These are phyloP conservation scores for Hippophae rhamnoides DNA, from an alignment of 306 rosid genomes.

Conservation along the genomic window DNA sequence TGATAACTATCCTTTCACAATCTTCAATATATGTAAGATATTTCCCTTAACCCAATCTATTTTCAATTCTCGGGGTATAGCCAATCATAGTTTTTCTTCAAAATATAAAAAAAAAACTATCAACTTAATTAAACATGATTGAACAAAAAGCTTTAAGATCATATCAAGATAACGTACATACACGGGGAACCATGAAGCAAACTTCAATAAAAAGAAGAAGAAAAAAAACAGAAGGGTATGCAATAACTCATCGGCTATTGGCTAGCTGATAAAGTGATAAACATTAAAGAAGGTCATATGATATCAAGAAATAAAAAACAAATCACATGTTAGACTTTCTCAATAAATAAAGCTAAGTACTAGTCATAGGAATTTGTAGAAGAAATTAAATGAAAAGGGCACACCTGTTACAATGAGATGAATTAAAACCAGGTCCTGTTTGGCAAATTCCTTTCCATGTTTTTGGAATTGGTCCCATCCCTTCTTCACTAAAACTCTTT, in stretches of 20 bases:
- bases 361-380: neutral
- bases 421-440: slow-evolving; percentile 48
- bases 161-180: too few relatives aligned
- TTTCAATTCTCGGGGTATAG: too few relatives aligned
- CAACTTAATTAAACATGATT: neutral
- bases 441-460: slow-evolving; percentile 77
- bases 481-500: slow-evolving; percentile 65
- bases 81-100: too few relatives aligned
- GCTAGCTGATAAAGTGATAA: too few relatives aligned
- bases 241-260: too few relatives aligned
- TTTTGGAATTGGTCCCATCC: slow-evolving; percentile 59
- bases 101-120: neutral
- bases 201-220: too few relatives aligned
- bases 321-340: slow-evolving; percentile 1
- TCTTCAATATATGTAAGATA: too few relatives aligned
- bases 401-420: slow-evolving; percentile 63
- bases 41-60: too few relatives aligned
- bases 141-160: neutral
- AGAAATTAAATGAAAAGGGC: neutral
- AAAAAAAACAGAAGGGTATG: too few relatives aligned
- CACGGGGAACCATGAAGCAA: too few relatives aligned
- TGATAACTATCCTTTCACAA: too few relatives aligned
- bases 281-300: neutral
- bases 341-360: neutral
- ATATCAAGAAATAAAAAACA: neutral